These are phyloP conservation scores for Hura crepitans DNA, from an alignment of 441 rosid genomes.

Conservation along the genomic window DNA sequence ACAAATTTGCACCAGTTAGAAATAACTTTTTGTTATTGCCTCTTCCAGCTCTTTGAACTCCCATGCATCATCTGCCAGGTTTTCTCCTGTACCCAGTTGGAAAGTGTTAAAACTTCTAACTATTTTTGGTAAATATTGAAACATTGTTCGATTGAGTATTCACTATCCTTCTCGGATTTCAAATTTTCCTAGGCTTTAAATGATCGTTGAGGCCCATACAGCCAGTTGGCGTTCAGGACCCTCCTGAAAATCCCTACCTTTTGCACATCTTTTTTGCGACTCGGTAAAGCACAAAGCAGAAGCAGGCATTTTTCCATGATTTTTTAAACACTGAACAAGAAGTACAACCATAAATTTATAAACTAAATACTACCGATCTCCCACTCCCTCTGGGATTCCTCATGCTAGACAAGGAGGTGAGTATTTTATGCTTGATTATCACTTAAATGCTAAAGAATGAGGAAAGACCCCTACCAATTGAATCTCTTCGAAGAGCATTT, in stretches of 20 bases:
- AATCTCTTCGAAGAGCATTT: constrained; percentile 86
- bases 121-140: constrained; percentile 2
- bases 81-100: constrained; percentile 50
- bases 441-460: not conserved
- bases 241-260: not conserved
- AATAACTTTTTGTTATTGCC: constrained; percentile 64
- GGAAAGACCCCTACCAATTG: constrained; percentile 57
- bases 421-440: not conserved
- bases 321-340: not conserved
- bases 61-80: constrained; percentile 81
- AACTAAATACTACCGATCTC: not conserved
- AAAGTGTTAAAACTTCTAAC: not conserved
- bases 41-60: constrained; percentile 84
- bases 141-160: not conserved
- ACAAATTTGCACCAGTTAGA: constrained; percentile 29
- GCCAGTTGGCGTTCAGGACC: not conserved
- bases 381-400: not conserved
- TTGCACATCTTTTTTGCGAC: not conserved
- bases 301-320: not conserved
- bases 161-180: not conserved
- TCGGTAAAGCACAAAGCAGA: not conserved
- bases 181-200: not conserved
- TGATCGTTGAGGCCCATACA: not conserved
- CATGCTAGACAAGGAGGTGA: not conserved
- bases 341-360: not conserved